phyloP scores from a whole-genome alignment of 2,329 filamentous ascomycete species.

The Curvularia hawaiiensis region DNA sequence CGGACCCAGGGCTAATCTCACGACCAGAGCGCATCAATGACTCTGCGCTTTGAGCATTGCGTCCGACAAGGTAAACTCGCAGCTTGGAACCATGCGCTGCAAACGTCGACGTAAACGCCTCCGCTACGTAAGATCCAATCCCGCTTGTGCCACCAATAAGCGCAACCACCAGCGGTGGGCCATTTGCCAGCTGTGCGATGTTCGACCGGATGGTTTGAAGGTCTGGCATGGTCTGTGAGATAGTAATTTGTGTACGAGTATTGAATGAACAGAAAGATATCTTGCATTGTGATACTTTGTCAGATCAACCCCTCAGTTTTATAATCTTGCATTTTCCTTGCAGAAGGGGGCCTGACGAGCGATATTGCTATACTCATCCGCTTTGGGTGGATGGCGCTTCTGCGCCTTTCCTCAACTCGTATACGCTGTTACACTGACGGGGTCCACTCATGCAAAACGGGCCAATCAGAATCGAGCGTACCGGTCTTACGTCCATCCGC shows the following conservation, averaged over 20 bases:
- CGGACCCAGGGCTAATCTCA: conserved; percentile 34
- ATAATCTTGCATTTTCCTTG: background rate
- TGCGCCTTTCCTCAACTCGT: background rate
- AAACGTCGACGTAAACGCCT: conserved; percentile 24
- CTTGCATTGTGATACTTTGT: too few species aligned
- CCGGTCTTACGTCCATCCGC: background rate
- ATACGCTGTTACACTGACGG: background rate
- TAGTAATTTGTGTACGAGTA: too few species aligned
- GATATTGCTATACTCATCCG: background rate
- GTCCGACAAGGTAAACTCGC: conserved; percentile 52
- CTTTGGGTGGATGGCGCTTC: background rate
- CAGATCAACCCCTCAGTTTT: background rate
- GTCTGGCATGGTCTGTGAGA: background rate
- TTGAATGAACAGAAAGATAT: background rate
- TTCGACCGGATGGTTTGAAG: background rate
- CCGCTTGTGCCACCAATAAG: conserved; percentile 32
- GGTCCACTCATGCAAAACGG: background rate
- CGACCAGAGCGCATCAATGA: conserved; percentile 35
- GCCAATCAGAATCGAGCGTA: background rate
- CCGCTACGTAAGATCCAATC: conserved; percentile 34
- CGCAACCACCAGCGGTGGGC: conserved; percentile 27
- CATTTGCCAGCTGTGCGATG: background rate
- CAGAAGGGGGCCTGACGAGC: background rate
- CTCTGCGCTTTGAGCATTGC: conserved; percentile 40
- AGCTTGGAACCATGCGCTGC: conserved; percentile 30